Evolutionary conservation across 139 green algal species (phyloP).

Genomic region (Closterium sp.): DNA sequence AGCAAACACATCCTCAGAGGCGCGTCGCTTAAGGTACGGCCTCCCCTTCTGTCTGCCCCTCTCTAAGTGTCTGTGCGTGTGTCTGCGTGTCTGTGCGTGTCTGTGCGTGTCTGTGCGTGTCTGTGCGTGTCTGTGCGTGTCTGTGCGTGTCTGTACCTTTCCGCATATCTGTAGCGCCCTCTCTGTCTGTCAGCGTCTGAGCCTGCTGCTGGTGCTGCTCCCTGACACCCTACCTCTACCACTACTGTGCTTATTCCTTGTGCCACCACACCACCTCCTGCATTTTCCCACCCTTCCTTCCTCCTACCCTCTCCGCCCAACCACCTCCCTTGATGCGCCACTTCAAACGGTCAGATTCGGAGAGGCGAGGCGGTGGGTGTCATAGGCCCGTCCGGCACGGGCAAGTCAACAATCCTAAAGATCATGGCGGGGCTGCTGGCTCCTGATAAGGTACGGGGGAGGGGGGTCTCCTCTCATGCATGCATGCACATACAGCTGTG

Average conservation of each 20-base stretch:
- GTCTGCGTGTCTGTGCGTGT: too few species aligned
- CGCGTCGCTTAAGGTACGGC: slow-evolving; percentile 58
- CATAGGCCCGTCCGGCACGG: slow-evolving; percentile 93
- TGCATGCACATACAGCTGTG: too few species aligned
- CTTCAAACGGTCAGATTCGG: slow-evolving; percentile 60
- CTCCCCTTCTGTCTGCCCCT: neutral
- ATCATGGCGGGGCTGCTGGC: slow-evolving; percentile 89
- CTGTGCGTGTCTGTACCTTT: too few species aligned
- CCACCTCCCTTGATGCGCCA: neutral
- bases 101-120: neutral
- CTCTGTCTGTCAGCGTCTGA: too few species aligned
- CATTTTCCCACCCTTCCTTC: too few species aligned
- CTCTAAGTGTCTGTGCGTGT: neutral
- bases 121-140: too few species aligned
- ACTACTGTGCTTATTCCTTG: too few species aligned
- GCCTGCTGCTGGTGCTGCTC: too few species aligned
- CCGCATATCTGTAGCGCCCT: too few species aligned
- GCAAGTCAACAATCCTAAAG: slow-evolving; percentile 93
- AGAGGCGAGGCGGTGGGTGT: slow-evolving; percentile 96
- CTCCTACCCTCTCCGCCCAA: neutral
- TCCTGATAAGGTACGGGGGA: slow-evolving; percentile 71
- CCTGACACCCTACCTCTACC: too few species aligned
- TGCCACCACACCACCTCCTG: too few species aligned
- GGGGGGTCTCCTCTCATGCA: too few species aligned
- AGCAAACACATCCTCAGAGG: slow-evolving; percentile 86